Evolutionary conservation across 108 stramenopile genomes (phyloP).

Genomic region (Chaetoceros muelleri): DNA sequence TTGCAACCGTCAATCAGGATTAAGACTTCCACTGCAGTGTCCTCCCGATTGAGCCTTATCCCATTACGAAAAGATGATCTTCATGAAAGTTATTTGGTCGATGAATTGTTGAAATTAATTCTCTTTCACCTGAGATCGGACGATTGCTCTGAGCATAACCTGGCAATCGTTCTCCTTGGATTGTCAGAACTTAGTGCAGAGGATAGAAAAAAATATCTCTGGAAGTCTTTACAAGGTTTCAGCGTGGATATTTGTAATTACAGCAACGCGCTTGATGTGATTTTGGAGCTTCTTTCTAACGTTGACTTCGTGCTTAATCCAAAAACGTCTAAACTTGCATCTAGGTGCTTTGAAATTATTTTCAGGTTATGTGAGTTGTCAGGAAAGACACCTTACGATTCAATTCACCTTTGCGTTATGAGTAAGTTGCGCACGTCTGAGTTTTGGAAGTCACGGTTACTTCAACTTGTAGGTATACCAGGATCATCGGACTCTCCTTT

Average conservation of each 20-base stretch:
- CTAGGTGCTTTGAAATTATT: slow-evolving; percentile 57
- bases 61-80: neutral
- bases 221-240: slow-evolving; percentile 21
- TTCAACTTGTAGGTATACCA: neutral
- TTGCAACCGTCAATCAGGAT: too few relatives aligned
- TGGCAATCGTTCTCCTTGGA: slow-evolving; percentile 34
- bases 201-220: slow-evolving; percentile 15
- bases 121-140: slow-evolving; percentile 18
- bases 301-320: slow-evolving; percentile 21
- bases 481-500: neutral
- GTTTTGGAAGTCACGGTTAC: slow-evolving; percentile 10
- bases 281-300: slow-evolving; percentile 39
- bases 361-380: slow-evolving; percentile 30
- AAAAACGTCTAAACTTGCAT: slow-evolving; percentile 26
- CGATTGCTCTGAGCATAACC: slow-evolving; percentile 12
- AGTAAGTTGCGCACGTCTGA: slow-evolving; percentile 19
- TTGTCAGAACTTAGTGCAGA: slow-evolving; percentile 14
- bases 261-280: slow-evolving; percentile 43
- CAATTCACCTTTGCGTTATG: slow-evolving; percentile 15
- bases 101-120: neutral
- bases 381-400: slow-evolving; percentile 21
- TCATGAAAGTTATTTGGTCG: neutral
- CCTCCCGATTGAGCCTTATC: too few relatives aligned
- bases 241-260: slow-evolving; percentile 8
- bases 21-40: too few relatives aligned